Percentiles rank a stretch among this genome's conserved stretches.
Conservation (phyloP, 441 rosid species). For the Gossypium laxum region DNA sequence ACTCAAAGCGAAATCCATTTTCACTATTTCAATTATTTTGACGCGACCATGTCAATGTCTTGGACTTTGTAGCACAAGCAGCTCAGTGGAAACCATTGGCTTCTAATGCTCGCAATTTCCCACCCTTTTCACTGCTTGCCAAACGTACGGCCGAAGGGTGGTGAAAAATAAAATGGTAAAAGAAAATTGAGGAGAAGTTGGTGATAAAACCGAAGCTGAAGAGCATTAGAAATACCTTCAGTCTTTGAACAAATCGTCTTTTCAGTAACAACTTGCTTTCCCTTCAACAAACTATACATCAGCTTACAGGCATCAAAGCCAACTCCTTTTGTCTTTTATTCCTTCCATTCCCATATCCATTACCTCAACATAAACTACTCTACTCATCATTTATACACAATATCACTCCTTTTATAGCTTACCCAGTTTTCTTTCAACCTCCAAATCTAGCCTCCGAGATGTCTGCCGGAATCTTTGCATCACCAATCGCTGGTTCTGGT, state of each 20-base stretch:
- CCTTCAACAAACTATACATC: slow-evolving; percentile 21
- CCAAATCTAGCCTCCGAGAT: slow-evolving; percentile 8
- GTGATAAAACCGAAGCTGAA: not conserved
- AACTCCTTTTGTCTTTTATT: slow-evolving; percentile 27
- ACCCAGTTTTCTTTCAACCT: not conserved
- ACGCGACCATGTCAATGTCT: no score
- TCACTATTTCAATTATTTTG: no score
- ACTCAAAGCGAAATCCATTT: no score
- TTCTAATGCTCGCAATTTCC: not conserved
- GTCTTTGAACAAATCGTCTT: not conserved
- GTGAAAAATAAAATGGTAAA: not conserved
- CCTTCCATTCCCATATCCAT: slow-evolving; percentile 7
- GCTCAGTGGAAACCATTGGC: not conserved
- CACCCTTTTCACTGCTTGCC: not conserved
- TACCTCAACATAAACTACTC: not conserved
- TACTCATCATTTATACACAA: not conserved
- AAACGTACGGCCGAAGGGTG: not conserved
- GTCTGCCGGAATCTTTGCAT: slow-evolving; percentile 33
- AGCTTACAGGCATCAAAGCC: slow-evolving; percentile 15
- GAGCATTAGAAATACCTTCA: not conserved
- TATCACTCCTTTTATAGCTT: not conserved
- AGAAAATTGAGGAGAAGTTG: not conserved
- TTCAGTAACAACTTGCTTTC: not conserved
- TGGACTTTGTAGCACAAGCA: no score
- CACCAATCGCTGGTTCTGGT: slow-evolving; percentile 22